phyloP scores from a whole-genome alignment of 129 eudicot genomes.

The Saposhnikovia divaricata region DNA sequence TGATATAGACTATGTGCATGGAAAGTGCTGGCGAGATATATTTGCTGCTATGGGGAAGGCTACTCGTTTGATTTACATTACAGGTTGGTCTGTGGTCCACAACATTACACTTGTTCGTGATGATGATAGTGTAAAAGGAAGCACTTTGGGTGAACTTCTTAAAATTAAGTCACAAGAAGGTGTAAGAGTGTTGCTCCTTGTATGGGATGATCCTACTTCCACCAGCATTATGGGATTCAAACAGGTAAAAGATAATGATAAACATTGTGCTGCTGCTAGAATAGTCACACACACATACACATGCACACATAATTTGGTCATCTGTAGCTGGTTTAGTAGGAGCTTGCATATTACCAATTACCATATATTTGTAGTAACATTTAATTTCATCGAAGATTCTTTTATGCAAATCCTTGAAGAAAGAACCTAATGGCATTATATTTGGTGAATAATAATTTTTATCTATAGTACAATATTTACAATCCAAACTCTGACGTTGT shows the following conservation, averaged over 20 bases:
- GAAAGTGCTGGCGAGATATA: conserved; percentile 83
- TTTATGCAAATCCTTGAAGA: neutral
- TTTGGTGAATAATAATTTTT: neutral
- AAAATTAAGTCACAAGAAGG: conserved; percentile 84
- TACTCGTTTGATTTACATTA: conserved; percentile 59
- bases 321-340: conserved; percentile 1
- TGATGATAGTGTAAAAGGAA: conserved; percentile 32
- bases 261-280: neutral
- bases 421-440: neutral
- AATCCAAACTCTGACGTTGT: neutral
- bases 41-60: conserved; percentile 66
- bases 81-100: conserved; percentile 93
- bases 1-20: conserved; percentile 48
- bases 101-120: conserved; percentile 67
- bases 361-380: neutral
- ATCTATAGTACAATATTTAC: neutral
- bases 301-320: neutral
- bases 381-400: neutral
- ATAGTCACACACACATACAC: neutral
- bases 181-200: conserved; percentile 75
- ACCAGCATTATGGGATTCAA: conserved; percentile 51
- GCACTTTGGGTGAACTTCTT: conserved; percentile 68
- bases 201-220: conserved; percentile 99
- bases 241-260: conserved; percentile 34
- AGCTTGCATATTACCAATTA: neutral